Base-by-base conservation (phyloP, 495 filamentous ascomycete species). In the Xylaria flabelliformis region DNA sequence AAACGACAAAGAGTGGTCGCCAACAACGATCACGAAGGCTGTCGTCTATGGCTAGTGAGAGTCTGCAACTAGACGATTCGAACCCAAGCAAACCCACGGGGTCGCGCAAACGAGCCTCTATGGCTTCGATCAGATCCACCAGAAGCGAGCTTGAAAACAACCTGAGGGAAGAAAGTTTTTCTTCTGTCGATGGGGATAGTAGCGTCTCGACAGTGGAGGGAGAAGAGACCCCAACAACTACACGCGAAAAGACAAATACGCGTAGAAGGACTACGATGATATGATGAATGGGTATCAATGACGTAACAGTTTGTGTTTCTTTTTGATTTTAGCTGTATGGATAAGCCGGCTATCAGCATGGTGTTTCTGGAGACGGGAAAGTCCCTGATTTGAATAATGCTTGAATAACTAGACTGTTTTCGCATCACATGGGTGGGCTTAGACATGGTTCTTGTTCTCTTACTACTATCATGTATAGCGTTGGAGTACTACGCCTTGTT, bases 241-340 rank as follows among this genome's bases (percentile, higher is more conserved):
- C 39, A 44, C 70, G 44, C 39, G 72, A 5, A 39, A 72, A 44
- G 75, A 77, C 74, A 59, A 79, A 84, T 68, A 77, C 55, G 24
- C 70, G 70, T 41, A 72, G 87, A 73, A 83, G 85, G 78, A 89
- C 86, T 74, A 88, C 86, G 85, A 88, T 89, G 87, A 73, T 88
- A 80, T 89, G 85, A 88, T 64, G 48, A 61, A 61, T 4, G 17
- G 19, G 26, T 29, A 36, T 55, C 51, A 55, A 4, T 3, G 51
- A 55, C 13, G 21, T 13, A 36, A 48, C 36, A 48, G 32, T 58
- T 34, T 48, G 26, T 32, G 26, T 70, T 62, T 3, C 36, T 48
- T 71, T 72, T 66, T 46, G 59, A 24, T 64, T 39, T 69, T 69
- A 73, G 59, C 62, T 70, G 26, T 34, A 65, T 67, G 44, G 36